Base-by-base conservation (phyloP, 2,329 filamentous ascomycete species). In the Tolypocladium tropicale region DNA sequence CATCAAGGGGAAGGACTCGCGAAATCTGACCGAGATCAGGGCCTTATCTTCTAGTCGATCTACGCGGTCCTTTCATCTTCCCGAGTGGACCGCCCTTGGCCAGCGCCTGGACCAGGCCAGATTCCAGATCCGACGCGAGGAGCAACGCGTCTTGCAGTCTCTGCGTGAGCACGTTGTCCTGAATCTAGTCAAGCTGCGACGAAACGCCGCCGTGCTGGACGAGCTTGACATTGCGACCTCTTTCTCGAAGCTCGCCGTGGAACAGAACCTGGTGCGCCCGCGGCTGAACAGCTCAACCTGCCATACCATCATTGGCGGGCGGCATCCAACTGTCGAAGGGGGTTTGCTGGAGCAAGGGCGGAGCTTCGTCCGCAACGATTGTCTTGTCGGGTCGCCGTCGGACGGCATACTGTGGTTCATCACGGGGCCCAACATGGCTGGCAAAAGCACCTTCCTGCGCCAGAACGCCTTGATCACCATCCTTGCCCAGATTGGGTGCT, bases 401-500 rank as follows among this genome's bases (percentile, higher is more conserved):
- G 72, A 88, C 76, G 78, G 83, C 75, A 64, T 78, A 76, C 55
- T 89, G 73, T 76, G 86, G 85, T 64, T 82, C 69, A 75, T 93
- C 81, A 81, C 89, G 63, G 76, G 94, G 0, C 94, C 94, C n/a
- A 99, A 99, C 72, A 99, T 99, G 94, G 94, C 88, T 1, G 94
- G 94, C 52, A 99, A 99, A 74, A 93, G 88, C 68, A 99, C 94
- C 0, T 99, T 96, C 67, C 78, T 99, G 6, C 88, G 94, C 1
- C 95, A 99, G 65, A 97, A 96, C 70, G 94, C 94, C 2, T 79
- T 99, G 53, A 95, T 97, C 63, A 91, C 90, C 1, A 90, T 99
- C 59, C 81, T 99, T 16, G 93, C 94, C 2, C 94, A 99, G 72
- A 85, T 90, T 2, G 94, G 94, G 12, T 92, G 87, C 59, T 97